Conservation (phyloP, 2,329 filamentous ascomycete genomes). For the Aspergillus sp. region DNA sequence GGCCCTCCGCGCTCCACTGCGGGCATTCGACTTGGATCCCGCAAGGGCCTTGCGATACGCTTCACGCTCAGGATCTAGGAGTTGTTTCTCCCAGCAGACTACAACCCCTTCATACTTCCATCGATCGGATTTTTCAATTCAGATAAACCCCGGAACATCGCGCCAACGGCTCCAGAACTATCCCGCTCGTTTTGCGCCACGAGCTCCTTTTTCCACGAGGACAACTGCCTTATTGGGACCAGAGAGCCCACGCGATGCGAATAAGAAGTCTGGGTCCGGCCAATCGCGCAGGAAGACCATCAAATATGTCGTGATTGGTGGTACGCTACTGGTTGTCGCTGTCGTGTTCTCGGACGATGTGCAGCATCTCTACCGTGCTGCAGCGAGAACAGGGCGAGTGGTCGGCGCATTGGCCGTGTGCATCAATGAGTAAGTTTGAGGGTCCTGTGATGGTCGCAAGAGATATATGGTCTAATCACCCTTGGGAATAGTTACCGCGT, state of each 20-base stretch:
- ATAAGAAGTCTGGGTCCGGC: conserved; percentile 10
- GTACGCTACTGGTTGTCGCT: conserved; percentile 40
- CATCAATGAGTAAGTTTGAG: conserved; percentile 73
- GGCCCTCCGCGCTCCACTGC: conserved; percentile 31
- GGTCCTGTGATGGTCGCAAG: conserved; percentile 3
- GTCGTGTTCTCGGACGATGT: conserved; percentile 63
- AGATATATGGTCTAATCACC: not conserved
- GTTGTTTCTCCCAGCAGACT: conserved; percentile 4
- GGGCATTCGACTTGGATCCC: conserved; percentile 28
- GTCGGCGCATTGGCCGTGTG: conserved; percentile 70
- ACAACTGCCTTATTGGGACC: conserved; percentile 14
- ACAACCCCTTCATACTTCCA: not conserved
- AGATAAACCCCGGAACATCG: not conserved
- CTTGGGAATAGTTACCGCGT: conserved; percentile 69
- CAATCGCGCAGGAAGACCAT: conserved; percentile 24
- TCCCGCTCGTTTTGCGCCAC: not conserved
- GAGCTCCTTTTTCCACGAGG: conserved; percentile 17
- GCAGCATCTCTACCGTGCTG: conserved; percentile 71
- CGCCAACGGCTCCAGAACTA: not conserved
- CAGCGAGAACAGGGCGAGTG: conserved; percentile 76
- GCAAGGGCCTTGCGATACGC: conserved; percentile 25
- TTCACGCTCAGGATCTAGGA: conserved; percentile 14
- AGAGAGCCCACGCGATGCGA: conserved; percentile 7
- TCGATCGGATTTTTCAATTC: not conserved
- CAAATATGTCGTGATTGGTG: conserved; percentile 32